These are phyloP conservation scores for Inga oerstediana DNA, from an alignment of 306 rosid genomes.

Conservation along the genomic window DNA sequence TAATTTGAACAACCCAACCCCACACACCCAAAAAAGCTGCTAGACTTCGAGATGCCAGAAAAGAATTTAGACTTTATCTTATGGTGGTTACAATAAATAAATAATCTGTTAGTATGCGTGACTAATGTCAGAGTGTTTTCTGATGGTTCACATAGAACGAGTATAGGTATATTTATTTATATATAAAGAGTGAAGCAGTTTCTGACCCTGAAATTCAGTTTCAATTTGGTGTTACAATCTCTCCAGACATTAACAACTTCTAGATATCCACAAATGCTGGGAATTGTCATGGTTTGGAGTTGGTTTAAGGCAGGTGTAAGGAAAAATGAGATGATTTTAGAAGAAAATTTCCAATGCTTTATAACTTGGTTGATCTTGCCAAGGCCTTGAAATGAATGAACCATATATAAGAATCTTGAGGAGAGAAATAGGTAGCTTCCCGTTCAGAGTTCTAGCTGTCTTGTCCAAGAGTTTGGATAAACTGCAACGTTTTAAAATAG, in stretches of 20 bases:
- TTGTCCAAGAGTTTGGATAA: background rate
- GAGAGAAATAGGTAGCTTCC: background rate
- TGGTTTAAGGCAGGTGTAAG: background rate
- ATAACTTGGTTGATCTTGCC: background rate
- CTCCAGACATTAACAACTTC: background rate
- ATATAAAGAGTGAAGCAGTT: background rate
- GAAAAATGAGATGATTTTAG: background rate
- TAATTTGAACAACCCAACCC: background rate
- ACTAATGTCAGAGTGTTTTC: background rate
- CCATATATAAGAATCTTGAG: background rate
- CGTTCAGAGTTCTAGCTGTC: background rate
- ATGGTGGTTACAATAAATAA: background rate
- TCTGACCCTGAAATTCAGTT: background rate
- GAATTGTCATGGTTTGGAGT: background rate
- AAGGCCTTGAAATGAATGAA: background rate
- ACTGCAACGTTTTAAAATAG: background rate
- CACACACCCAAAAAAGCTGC: background rate
- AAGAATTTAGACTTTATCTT: conserved; percentile 9
- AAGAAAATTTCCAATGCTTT: background rate
- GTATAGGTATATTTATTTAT: background rate
- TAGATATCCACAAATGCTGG: background rate
- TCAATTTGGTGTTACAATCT: background rate
- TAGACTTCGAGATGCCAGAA: background rate
- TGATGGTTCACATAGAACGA: background rate
- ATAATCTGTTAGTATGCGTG: background rate